Base-by-base conservation (phyloP, 2,329 filamentous ascomycete genomes). In the Colletotrichum liaoningense region DNA sequence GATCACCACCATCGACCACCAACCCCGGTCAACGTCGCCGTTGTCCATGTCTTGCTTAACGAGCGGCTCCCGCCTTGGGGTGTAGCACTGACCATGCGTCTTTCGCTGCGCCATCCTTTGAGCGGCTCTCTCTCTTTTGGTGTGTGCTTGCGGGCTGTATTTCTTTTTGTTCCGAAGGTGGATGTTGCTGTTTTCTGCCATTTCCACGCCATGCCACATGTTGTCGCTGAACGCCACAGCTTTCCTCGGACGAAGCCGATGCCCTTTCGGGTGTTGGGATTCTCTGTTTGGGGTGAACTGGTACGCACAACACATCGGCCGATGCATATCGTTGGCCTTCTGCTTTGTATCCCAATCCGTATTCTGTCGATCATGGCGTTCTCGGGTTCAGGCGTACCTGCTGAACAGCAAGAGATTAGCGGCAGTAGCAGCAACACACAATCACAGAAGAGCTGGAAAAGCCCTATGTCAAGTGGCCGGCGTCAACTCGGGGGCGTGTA, bases 11-110 rank as follows among this genome's bases (percentile, higher is more conserved):
- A 46, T 57, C 54, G 35, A 55, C 35, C 22, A 42, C 55, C 42
- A 33, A 42, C 26, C 59, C 70, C 33, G 38, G 46, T 35, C 33
- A 49, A 70, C 54, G 70, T 56, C 59, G 67, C 60, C 60, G 67
- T 70, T 66, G 67, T 38, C 59, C 67, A 65, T 73, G 70, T 62
- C 70, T 70, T 65, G 70, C 70, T 62, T 73, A 73, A 67, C 70
- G 67, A 73, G 67, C 60, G 67, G 70, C 70, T 73, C 70, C 67
- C 70, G 67, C 35, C 67, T 73, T 66, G 33, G 22, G 55, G 11
- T 55, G 67, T 65, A 33, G 46, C 35, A 59, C 60, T 54, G 59
- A 55, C 55, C 66, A 60, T 73, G 66, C 70, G 28, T 63, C n/a
- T 68, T 54, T 22, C 60, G 59, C 59, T 64, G 66, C 59, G 55